Conservation (phyloP, 2,329 filamentous ascomycete species). For the Penicillium aurantiogriseum region DNA sequence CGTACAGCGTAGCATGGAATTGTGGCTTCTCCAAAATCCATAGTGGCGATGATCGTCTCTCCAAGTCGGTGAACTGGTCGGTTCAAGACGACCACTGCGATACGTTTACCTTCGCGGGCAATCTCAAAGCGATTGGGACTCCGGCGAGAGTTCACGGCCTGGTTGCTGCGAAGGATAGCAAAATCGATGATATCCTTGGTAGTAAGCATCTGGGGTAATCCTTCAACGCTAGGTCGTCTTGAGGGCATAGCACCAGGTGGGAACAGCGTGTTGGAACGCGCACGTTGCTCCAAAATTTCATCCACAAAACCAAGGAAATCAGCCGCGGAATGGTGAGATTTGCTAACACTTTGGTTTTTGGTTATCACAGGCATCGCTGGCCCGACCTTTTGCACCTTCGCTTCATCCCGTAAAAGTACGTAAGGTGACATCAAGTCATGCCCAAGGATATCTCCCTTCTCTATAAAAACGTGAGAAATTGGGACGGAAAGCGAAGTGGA, state of each 20-base stretch:
- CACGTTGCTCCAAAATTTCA: constrained; percentile 62
- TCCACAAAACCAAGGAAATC: constrained; percentile 78
- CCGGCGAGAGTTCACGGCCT: constrained; percentile 65
- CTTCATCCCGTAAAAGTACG: constrained; percentile 80
- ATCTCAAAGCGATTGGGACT: constrained; percentile 96
- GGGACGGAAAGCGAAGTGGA: not conserved
- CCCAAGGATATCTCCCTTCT: constrained; percentile 78
- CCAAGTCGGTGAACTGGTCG: constrained; percentile 86
- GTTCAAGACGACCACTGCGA: constrained; percentile 85
- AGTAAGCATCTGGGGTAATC: constrained; percentile 53
- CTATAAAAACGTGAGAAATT: constrained; percentile 36
- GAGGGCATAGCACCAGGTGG: constrained; percentile 73
- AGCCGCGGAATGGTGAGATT: constrained; percentile 49
- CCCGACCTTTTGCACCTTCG: constrained; percentile 60
- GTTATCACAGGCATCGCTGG: constrained; percentile 32
- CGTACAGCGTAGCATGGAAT: constrained; percentile 84
- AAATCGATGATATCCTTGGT: constrained; percentile 87
- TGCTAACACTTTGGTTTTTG: constrained; percentile 42
- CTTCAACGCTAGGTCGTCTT: constrained; percentile 53
- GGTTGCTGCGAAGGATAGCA: constrained; percentile 79
- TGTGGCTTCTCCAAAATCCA: constrained; percentile 77
- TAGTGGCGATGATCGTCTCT: constrained; percentile 76
- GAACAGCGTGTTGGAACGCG: constrained; percentile 53
- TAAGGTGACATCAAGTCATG: constrained; percentile 96
- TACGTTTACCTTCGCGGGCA: constrained; percentile 83